A percentile compares a stretch with the other conserved stretches of the same genome.
phyloP scores from a whole-genome alignment of 129 eudicot genomes.

The Gnaphalium uliginosum region DNA sequence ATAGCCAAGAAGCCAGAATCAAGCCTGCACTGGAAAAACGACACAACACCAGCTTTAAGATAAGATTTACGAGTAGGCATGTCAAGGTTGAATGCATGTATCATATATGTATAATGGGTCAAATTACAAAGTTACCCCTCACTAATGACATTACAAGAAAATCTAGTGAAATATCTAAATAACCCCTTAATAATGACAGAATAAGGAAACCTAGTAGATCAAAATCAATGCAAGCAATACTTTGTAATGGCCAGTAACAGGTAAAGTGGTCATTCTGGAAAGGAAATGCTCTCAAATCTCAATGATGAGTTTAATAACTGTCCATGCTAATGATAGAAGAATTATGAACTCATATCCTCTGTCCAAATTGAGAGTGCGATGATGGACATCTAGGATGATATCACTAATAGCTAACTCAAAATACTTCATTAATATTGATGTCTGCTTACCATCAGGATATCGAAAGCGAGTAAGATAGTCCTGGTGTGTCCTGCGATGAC shows the following conservation, averaged over 20 bases:
- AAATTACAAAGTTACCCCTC: background rate
- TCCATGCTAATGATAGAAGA: background rate
- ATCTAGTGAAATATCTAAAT: conserved; percentile 8
- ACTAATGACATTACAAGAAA: background rate
- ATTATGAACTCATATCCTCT: background rate
- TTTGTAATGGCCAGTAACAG: background rate
- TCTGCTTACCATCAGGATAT: background rate
- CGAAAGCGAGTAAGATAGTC: background rate
- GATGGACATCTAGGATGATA: background rate
- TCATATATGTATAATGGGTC: background rate
- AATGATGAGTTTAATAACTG: background rate
- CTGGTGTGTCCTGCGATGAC: too few species aligned
- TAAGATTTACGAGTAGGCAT: conserved; percentile 15
- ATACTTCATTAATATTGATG: background rate
- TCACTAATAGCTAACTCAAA: conserved; percentile 4
- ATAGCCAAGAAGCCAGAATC: conserved; percentile 92
- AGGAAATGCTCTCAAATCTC: too few species aligned
- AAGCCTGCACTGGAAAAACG: conserved; percentile 87
- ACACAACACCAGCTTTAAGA: conserved; percentile 26
- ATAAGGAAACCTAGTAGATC: background rate
- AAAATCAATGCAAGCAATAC: background rate
- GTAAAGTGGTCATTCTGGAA: background rate
- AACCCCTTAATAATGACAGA: background rate
- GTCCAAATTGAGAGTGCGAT: background rate
- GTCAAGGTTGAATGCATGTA: background rate